A percentile compares a stretch with the other conserved stretches of the same genome.
phyloP scores from a whole-genome alignment of 371 early-diverging fungal genomes.

The Mortierella sp. region DNA sequence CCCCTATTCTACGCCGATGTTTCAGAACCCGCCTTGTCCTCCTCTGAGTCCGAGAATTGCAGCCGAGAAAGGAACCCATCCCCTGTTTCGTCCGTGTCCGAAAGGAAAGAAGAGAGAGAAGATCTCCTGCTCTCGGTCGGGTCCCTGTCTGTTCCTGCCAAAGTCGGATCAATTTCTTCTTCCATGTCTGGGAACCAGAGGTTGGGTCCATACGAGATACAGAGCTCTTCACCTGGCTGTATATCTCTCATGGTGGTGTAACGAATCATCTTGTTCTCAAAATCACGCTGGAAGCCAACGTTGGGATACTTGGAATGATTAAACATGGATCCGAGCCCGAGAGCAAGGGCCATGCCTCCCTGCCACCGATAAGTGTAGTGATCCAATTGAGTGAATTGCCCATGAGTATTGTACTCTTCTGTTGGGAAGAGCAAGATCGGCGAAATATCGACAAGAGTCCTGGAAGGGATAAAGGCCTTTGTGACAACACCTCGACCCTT shows the following conservation, averaged over 20 bases:
- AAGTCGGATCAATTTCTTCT: conserved; percentile 16
- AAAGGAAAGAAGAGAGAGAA: background rate
- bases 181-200: conserved; percentile 72
- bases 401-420: conserved; percentile 67
- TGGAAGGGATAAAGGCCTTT: conserved; percentile 47
- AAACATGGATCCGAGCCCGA: conserved; percentile 79
- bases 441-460: conserved; percentile 68
- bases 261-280: conserved; percentile 63
- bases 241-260: conserved; percentile 68
- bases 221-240: conserved; percentile 67
- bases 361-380: conserved; percentile 78
- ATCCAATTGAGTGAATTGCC: conserved; percentile 68
- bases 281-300: conserved; percentile 72
- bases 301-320: conserved; percentile 71
- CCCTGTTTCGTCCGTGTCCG: conserved; percentile 34
- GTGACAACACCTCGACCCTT: conserved; percentile 74
- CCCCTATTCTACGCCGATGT: background rate
- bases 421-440: conserved; percentile 67
- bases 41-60: conserved; percentile 24
- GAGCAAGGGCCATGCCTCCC: conserved; percentile 71
- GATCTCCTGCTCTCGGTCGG: background rate
- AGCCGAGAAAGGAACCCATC: conserved; percentile 29
- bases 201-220: conserved; percentile 75
- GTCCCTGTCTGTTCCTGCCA: background rate
- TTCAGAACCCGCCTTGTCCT: conserved; percentile 1